Base-by-base conservation (phyloP, 129 eudicot genomes). In the Flaveria linearis region DNA sequence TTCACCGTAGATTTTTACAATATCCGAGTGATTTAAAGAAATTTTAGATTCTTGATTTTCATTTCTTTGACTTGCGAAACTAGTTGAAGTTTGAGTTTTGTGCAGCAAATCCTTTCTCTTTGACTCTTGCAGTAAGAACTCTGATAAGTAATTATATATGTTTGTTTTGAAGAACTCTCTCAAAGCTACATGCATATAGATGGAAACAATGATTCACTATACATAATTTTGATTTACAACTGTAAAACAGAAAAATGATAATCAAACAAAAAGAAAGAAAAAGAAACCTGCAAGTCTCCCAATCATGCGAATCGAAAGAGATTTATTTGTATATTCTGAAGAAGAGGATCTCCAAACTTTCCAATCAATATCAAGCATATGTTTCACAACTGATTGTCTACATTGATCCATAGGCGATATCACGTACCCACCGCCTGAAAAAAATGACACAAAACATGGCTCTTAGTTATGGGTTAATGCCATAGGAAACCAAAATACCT, bases 331-430 rank as follows among this genome's bases (percentile, higher is more conserved):
- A 49, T 89, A 83, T 68, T 75, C 45, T 76, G 79, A 56, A 83
- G 17, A 84, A 80, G 78, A 30, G 80, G 67, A 58, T 80, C 71
- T 89, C 95, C 89, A 89, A n/a, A 47, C 71, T 81, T 89, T 89
- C 96, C 96, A 89, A 74, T 89, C 87, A 66, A 89, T 79, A 41
- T 91, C 84, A 72, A 89, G 90, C 96, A 85, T 83, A 67, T 89
- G 85, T 66, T 77, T 89, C 7, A 89, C 96, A 66, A 86, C 76
- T 65, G 96, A 89, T 69, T 79, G 85, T 52, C 74, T 83, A 47
- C 87, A 82, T 42, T 78, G 87, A 67, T 85, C 82, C 30, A 64
- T 80, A n/a, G 96, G 92, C 22, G 85, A 78, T 68, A 89, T 85
- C 5, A 85, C 84, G 75, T 78, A 89, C 17, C 96, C 92, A 25